Evolutionary conservation across 495 filamentous ascomycete genomes (phyloP), one percentile per base, ranked within the genome.

Genomic region (Penicillium egyptiacum): DNA sequence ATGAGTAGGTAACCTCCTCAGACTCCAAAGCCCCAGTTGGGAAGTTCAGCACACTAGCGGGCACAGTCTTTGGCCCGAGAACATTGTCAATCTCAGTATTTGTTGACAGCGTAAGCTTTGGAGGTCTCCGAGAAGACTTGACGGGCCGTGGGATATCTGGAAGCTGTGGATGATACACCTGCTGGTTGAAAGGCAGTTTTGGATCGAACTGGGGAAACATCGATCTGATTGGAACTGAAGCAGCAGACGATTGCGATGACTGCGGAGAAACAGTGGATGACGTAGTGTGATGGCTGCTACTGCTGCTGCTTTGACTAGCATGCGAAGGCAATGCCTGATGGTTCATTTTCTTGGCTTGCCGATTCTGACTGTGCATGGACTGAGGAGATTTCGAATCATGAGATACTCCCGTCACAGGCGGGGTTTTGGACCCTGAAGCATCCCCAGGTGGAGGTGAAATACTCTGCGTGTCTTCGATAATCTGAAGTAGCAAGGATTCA

Each of bases 131-230:
- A 35, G 65, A 26, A 23, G 59, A 20, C 28, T 64, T 69, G 11
- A 79, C 75, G 16, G 81, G 39, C 16, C 17, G 50, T 20, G 40
- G 76, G 67, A 79, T 54, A 72, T 60, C 67, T 81, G 81, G 53
- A 12, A 57, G 44, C 4, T 81, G 84, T 11, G 87, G 86, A 53
- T 80, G 84, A 64, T 91, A 91, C 39, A 79, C 74, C 65, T 94
- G 89, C 53, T 84, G 82, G 55, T 80, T 79, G 23, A 90, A 78
- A 9, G 88, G 81, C 9, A 88, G 47, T n/a, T 81, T 81, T 10
- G 85, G 84, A 67, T 96, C 84, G 64, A 91, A 92, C n/a, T 78
- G 82, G 14, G 91, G 91, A 67, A 96, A 94, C 57, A 94, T 94
- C 14, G 86, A 88, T 56, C 74, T 77, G 73, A 88, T 88, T 63